Percentiles rank a stretch among this genome's conserved stretches.
Evolutionary conservation across 2,329 filamentous ascomycete species (phyloP).

Genomic region (Camillea tinctor): DNA sequence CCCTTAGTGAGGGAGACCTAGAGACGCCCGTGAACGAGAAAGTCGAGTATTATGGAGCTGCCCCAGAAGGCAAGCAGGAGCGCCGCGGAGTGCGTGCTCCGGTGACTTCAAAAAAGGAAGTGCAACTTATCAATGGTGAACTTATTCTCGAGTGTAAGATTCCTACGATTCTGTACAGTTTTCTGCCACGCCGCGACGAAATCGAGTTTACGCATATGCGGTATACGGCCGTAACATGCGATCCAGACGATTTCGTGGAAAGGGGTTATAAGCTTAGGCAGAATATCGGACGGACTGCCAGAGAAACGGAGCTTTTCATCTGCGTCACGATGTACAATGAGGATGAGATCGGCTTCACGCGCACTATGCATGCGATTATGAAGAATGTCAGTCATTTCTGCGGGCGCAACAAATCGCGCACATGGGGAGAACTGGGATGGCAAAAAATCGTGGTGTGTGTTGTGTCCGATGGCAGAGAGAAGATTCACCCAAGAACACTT

Average conservation of each 20-base stretch:
- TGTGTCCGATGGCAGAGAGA: slow-evolving; percentile 85
- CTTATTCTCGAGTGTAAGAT: slow-evolving; percentile 98
- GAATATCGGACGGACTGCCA: slow-evolving; percentile 84
- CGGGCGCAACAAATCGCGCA: slow-evolving; percentile 87
- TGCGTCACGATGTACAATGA: slow-evolving; percentile 99
- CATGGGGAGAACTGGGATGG: slow-evolving; percentile 98
- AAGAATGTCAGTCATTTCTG: slow-evolving; percentile 99
- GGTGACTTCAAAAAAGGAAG: slow-evolving; percentile 90
- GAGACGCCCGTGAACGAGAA: slow-evolving; percentile 49
- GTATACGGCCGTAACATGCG: slow-evolving; percentile 92
- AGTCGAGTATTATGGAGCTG: slow-evolving; percentile 80
- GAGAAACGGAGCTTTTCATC: slow-evolving; percentile 94
- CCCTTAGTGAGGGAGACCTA: slow-evolving; percentile 49
- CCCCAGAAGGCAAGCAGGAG: slow-evolving; percentile 82
- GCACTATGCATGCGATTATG: slow-evolving; percentile 95
- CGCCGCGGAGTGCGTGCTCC: slow-evolving; percentile 82
- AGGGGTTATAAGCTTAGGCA: slow-evolving; percentile 91
- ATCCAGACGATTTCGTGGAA: slow-evolving; percentile 83
- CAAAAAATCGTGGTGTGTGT: slow-evolving; percentile 99
- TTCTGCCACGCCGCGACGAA: slow-evolving; percentile 88
- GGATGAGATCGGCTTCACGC: slow-evolving; percentile 91
- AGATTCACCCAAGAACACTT: slow-evolving; percentile 88
- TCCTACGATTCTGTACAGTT: slow-evolving; percentile 95
- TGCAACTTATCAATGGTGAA: slow-evolving; percentile 95
- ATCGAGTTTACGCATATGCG: slow-evolving; percentile 97